Evolutionary conservation across 1,284 basidiomycete species (phyloP), one percentile per base, ranked within the genome.

Genomic region (Ustilago xerochloae): DNA sequence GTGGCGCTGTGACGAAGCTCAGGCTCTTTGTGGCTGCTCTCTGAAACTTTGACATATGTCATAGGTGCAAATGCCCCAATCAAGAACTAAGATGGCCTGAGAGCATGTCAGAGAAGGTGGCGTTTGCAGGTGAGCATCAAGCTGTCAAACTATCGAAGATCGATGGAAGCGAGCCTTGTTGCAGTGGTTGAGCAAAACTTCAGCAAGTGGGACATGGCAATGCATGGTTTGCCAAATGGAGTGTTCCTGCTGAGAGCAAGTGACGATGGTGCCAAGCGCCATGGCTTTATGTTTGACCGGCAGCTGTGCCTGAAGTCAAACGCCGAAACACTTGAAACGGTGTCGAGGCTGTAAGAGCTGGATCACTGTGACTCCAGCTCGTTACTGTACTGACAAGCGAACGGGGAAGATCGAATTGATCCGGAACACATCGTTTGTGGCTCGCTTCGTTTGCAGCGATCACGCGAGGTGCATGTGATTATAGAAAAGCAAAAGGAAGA

Each of bases 391-490:
- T n/a, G n/a, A n/a, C n/a, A n/a, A n/a, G n/a, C n/a, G n/a, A n/a
- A n/a, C n/a, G 15, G 49, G 49, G 33, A 43, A 41, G 16, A 30
- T 53, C 29, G 29, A 41, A 24, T 49, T 18, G 47, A 49, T 29
- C 29, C 13, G 29, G 22, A 13, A 46, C 24, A 18, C 20, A 6
- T 26, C 1, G 20, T 26, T 33, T 26, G 26, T 30, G n/a, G 28
- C 18, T 47, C 46, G n/a, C 20, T 22, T 13, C 43, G 18, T 22
- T 38, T 13, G 18, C 35, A 6, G 38, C 18, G 18, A 39, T 57
- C 35, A 57, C 28, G 55, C 47, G 47, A 41, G 38, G n/a, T 50
- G 55, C 55, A 58, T 58, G 55, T 58, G 55, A 58, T 50, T 58
- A 58, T 49, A 58, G 13, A 49, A 26, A 58, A 22, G 33, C 7